Percentiles rank a stretch among this genome's conserved stretches.
These are phyloP conservation scores for Pythium pyrilobum DNA, from an alignment of 352 stramenopile genomes.

Conservation along the genomic window DNA sequence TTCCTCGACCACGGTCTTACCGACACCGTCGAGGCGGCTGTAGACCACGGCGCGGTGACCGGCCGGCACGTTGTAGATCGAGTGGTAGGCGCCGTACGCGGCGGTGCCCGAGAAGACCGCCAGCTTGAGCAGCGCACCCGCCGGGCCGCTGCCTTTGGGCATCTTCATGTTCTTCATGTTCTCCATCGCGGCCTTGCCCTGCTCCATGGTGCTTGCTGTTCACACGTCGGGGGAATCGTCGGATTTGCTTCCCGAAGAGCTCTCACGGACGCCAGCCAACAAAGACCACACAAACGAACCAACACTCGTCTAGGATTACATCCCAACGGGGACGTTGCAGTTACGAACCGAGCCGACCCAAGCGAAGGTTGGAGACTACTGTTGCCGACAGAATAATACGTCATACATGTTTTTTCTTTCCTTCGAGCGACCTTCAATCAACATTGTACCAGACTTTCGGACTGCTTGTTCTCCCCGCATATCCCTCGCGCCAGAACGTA, in stretches of 20 bases:
- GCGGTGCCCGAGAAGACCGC: constrained; percentile 52
- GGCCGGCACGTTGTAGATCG: constrained; percentile 85
- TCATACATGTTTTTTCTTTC: too few species aligned
- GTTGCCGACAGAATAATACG: constrained; percentile 2
- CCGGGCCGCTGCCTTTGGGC: constrained; percentile 56
- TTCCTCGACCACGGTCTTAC: constrained; percentile 81
- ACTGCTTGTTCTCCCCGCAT: background rate
- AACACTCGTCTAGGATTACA: constrained; percentile 12
- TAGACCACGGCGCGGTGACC: constrained; percentile 89
- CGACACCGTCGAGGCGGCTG: constrained; percentile 84
- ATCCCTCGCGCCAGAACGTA: background rate
- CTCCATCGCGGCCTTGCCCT: constrained; percentile 47
- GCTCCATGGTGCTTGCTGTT: constrained; percentile 16
- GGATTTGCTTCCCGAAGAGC: background rate
- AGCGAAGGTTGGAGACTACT: background rate
- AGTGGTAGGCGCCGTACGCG: constrained; percentile 75
- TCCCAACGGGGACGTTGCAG: background rate
- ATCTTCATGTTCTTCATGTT: constrained; percentile 91
- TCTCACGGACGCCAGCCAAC: constrained; percentile 18
- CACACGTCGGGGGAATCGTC: background rate
- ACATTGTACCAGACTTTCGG: too few species aligned
- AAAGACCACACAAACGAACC: constrained; percentile 22
- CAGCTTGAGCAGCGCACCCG: constrained; percentile 55
- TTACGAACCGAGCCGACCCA: constrained; percentile 2
- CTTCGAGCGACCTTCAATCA: constrained; percentile 13